Conservation (phyloP, 2,329 filamentous ascomycete genomes). For the Sarocladium kiliense region DNA sequence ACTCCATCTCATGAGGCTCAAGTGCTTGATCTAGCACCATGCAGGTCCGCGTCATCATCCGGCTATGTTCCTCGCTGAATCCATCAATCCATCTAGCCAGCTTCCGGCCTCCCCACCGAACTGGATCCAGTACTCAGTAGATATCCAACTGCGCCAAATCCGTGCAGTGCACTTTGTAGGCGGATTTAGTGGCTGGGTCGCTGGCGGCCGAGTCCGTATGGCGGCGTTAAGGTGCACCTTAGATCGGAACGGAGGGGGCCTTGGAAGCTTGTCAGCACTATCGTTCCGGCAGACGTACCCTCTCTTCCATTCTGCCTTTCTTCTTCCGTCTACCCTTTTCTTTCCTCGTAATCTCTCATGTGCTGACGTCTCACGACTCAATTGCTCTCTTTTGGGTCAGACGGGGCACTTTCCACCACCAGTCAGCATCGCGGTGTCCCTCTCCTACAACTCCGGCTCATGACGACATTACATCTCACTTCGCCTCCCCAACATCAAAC, state of each 20-base stretch:
- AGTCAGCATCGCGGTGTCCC: no score
- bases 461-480: not conserved
- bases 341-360: not conserved
- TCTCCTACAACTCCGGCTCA: not conserved
- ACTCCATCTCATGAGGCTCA: no score
- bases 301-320: not conserved
- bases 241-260: not conserved
- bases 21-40: no score
- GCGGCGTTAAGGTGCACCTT: not conserved
- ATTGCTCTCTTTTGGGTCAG: not conserved
- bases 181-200: not conserved
- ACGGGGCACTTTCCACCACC: no score
- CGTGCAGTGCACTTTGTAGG: not conserved
- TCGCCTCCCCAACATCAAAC: not conserved
- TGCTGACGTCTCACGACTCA: not conserved
- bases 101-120: no score
- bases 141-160: not conserved
- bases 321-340: not conserved
- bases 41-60: no score
- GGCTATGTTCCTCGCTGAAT: no score
- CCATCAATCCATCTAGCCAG: no score
- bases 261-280: not conserved
- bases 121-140: no score
- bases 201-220: not conserved
- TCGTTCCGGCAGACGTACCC: not conserved